Percentiles rank a stretch among this genome's conserved stretches.
Conservation (phyloP, 164 flowering plant species). For the Magnolia sinica region DNA sequence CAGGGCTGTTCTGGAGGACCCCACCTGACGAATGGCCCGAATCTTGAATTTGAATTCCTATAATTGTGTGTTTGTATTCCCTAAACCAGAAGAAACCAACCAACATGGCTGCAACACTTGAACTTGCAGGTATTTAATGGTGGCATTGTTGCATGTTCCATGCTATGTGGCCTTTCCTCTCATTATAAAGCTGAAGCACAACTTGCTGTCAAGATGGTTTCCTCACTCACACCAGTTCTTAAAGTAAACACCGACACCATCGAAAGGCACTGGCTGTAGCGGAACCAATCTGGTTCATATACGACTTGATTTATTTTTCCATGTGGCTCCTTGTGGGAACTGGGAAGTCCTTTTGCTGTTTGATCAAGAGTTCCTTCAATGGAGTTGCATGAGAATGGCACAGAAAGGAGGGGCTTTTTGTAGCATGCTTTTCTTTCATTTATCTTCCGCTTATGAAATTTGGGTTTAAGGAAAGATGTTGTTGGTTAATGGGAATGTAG, state of each 20-base stretch:
- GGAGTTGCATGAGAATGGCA: too few species aligned
- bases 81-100: not conserved
- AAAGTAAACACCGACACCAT: too few species aligned
- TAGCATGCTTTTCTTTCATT: too few species aligned
- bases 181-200: slow-evolving; percentile 52
- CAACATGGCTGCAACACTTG: not conserved
- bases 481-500: too few species aligned
- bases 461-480: too few species aligned
- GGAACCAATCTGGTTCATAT: too few species aligned
- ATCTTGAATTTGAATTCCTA: not conserved
- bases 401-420: too few species aligned
- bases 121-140: slow-evolving; percentile 61
- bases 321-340: too few species aligned
- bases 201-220: slow-evolving; percentile 47
- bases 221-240: slow-evolving; percentile 48
- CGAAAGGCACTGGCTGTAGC: too few species aligned
- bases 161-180: slow-evolving; percentile 65
- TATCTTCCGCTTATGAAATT: too few species aligned
- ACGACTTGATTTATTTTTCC: too few species aligned
- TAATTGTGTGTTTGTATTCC: not conserved
- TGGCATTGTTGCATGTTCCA: slow-evolving; percentile 78
- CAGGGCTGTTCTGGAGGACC: not conserved
- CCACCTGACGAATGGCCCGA: not conserved
- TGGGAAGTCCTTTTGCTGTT: too few species aligned
- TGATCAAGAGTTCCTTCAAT: not conserved